Evolutionary conservation across 2,329 filamentous ascomycete species (phyloP).

Genomic region (Phialocephala subalpina): DNA sequence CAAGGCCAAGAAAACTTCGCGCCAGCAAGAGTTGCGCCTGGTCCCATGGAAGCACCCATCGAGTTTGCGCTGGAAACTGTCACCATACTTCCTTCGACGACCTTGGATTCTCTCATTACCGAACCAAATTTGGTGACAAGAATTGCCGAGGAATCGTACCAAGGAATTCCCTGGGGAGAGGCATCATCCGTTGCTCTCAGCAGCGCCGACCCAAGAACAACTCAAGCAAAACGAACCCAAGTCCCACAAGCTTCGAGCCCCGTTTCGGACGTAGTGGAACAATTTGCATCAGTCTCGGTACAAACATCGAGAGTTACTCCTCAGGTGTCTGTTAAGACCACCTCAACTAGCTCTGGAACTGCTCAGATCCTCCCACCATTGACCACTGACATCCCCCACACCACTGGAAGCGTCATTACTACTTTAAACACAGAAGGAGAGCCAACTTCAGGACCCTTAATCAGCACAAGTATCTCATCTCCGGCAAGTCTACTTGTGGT

Average conservation of each 20-base stretch:
- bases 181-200: not conserved
- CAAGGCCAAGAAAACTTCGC: not conserved
- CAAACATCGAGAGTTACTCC: slow-evolving; percentile 30
- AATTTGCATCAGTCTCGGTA: slow-evolving; percentile 23
- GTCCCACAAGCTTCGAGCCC: not conserved
- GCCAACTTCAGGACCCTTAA: slow-evolving; percentile 32
- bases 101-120: not conserved
- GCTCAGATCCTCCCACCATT: slow-evolving; percentile 46
- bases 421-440: slow-evolving; percentile 41
- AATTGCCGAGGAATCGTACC: not conserved
- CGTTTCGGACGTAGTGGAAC: slow-evolving; percentile 14
- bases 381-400: slow-evolving; percentile 41
- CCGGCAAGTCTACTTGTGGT: slow-evolving; percentile 23
- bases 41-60: not conserved
- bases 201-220: not conserved
- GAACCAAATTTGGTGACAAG: not conserved
- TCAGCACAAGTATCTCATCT: slow-evolving; percentile 34
- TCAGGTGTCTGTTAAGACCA: slow-evolving; percentile 44
- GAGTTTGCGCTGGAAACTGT: not conserved
- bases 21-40: not conserved
- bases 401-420: slow-evolving; percentile 46
- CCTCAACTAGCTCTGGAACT: slow-evolving; percentile 42
- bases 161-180: not conserved
- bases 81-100: not conserved
- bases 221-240: not conserved